Evolutionary conservation across 2,329 filamentous ascomycete species (phyloP), one percentile per base, ranked within the genome.

Genomic region (Thelonectria discophora): DNA sequence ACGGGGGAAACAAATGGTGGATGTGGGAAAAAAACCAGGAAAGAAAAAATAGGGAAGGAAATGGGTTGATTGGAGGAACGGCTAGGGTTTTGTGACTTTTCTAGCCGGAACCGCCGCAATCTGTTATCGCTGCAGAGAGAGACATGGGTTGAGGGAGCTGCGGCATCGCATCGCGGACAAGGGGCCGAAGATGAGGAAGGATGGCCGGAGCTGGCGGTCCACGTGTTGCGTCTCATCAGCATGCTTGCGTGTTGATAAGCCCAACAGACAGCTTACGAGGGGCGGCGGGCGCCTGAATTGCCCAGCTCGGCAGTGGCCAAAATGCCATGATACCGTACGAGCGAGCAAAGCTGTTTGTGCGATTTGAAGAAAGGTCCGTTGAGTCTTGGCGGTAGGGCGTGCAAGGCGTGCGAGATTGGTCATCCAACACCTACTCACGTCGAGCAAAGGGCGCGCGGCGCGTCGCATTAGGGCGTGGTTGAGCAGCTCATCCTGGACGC

Each of bases 241-340:
- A 50, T 42, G 40, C 17, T 45, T 55, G 40, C 11, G 43, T 42
- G 32, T 20, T 55, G 58, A 60, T 55, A 60, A 55, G 58, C 21
- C 30, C 34, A 37, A 37, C 21, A n/a, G n/a, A n/a, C 34, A 15
- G 34, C 34, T 37, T 37, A 37, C 20, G 51, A 37, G 43, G 20
- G n/a, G n/a, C n/a, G 6, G 27, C 15, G 39, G 13, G 10, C 21
- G 20, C 46, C 11, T 32, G 37, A 55, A 46, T 20, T 24, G 20
- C 18, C 43, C 42, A 32, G 34, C 34, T 27, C 34, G 39, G 30
- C 11, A 37, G 15, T 34, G 9, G 45, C 15, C 34, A 49, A 49
- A 39, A 18, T 27, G 34, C 17, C n/a, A 43, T 40, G 52, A 32
- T 45, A 24, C 21, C 21, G 21, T 24, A 32, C 27, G 17, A 39